Evolutionary conservation across 2,329 filamentous ascomycete genomes (phyloP).

Genomic region (Fusarium papillatum): DNA sequence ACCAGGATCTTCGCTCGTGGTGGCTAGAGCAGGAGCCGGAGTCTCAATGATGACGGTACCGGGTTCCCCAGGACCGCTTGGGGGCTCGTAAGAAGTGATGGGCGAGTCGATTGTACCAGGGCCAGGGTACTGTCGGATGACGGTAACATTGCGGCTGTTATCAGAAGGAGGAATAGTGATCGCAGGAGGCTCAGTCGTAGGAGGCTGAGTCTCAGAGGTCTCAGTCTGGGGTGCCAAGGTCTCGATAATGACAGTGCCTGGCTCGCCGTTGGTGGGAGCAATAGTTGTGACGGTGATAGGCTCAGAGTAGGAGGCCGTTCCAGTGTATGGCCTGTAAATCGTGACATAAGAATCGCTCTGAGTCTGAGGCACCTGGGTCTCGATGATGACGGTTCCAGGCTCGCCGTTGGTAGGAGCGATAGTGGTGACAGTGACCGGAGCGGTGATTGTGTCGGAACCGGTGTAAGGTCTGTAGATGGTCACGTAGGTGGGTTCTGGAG

Average conservation of each 20-base stretch:
- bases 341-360: conserved; percentile 23
- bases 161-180: background rate
- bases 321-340: conserved; percentile 30
- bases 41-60: conserved; percentile 20
- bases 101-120: conserved; percentile 11
- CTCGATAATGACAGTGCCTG: conserved; percentile 32
- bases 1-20: background rate
- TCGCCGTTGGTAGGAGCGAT: conserved; percentile 4
- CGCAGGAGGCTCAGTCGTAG: background rate
- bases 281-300: conserved; percentile 29
- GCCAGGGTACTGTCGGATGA: conserved; percentile 5
- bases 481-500: background rate
- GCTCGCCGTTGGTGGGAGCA: conserved; percentile 10
- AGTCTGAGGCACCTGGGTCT: conserved; percentile 10
- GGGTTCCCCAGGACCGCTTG: conserved; percentile 15
- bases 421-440: conserved; percentile 11
- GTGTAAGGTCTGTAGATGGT: conserved; percentile 11
- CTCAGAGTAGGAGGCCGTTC: conserved; percentile 17
- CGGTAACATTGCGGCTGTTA: background rate
- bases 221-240: conserved; percentile 13
- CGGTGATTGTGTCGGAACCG: conserved; percentile 3
- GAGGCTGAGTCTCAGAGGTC: background rate
- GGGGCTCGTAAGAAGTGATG: conserved; percentile 24
- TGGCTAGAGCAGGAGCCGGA: background rate
- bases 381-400: conserved; percentile 22